A percentile compares a stretch with the other conserved stretches of the same genome.
Conservation (phyloP, 106 monocot genomes). For the Platanthera zijinensis region DNA sequence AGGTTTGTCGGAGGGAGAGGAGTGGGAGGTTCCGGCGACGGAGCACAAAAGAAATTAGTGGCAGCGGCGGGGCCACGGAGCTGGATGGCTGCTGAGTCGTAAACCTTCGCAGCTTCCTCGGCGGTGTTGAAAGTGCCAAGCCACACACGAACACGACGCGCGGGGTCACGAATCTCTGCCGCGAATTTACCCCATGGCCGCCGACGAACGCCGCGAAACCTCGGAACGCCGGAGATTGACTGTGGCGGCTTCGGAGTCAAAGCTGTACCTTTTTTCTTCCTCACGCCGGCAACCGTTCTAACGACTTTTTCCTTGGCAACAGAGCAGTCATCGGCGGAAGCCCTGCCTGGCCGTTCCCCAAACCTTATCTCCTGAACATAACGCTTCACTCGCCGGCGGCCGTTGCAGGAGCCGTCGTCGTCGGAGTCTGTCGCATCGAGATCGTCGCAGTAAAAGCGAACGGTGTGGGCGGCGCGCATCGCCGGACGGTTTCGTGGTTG, state of each 20-base stretch:
- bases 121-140: constrained; percentile 63
- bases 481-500: not conserved
- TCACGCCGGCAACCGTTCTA: not conserved
- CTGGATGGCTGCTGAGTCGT: constrained; percentile 61
- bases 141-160: constrained; percentile 47
- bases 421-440: constrained; percentile 60
- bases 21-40: not conserved
- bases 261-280: not conserved
- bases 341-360: constrained; percentile 5
- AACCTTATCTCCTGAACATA: constrained; percentile 56
- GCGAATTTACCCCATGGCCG: constrained; percentile 70
- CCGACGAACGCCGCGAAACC: constrained; percentile 55
- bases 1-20: not conserved
- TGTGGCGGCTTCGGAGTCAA: not conserved
- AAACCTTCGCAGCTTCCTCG: constrained; percentile 65
- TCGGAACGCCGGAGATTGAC: not conserved
- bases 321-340: not conserved
- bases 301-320: not conserved
- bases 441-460: constrained; percentile 46
- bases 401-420: constrained; percentile 17
- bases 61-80: constrained; percentile 60
- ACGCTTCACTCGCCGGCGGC: constrained; percentile 24
- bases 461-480: constrained; percentile 9
- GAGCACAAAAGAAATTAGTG: constrained; percentile 35
- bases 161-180: constrained; percentile 70